Evolutionary conservation across 306 rosid genomes (phyloP), one percentile per base, ranked within the genome.

Genomic region (Gleditsia sinensis): DNA sequence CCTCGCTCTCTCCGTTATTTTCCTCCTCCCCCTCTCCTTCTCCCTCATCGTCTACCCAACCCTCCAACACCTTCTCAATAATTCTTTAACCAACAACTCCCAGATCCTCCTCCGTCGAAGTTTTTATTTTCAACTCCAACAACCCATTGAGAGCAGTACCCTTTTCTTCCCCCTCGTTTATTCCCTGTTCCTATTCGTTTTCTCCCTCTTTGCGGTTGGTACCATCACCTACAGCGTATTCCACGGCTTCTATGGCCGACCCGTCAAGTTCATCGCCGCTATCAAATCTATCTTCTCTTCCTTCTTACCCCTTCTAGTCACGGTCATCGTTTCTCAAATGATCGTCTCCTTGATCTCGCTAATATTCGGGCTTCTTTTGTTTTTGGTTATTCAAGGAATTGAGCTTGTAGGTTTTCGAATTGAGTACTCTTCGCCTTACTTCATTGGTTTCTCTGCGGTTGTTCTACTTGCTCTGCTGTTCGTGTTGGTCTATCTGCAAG

Each of bases 21-120:
- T 88, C 86, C 88, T 91, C 64, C 84, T 88, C 36, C 94, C 96
- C 6, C 74, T 83, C 66, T 83, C 85, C 9, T 85, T 82, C 80
- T 67, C 80, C 32, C 14, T 67, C 82, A 23, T 72, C 69, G 64
- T 86, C 75, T 79, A 2, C 74, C 87, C 86, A 5, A 65, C 85
- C 7, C 56, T 86, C 57, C 80, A 36, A 1, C 28, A 48, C 60
- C 92, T 88, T 73, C 67, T 84, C 54, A 7, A 57, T 55, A 24
- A 63, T 58, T 73, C 37, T 5, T 0, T 23, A 43, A 17, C 63
- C 0, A 9, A 49, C 56, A 75, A 43, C 74, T 9, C 84, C 34
- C 66, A 74, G 51, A 21, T 69, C 34, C 53, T 71, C 65, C 49
- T 78, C 67, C 30, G 27, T 6, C 1, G 11, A 2, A 8, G 17